These are phyloP conservation scores for Botryosphaeria agaves DNA, from an alignment of 2,329 filamentous ascomycete species.

Conservation along the genomic window DNA sequence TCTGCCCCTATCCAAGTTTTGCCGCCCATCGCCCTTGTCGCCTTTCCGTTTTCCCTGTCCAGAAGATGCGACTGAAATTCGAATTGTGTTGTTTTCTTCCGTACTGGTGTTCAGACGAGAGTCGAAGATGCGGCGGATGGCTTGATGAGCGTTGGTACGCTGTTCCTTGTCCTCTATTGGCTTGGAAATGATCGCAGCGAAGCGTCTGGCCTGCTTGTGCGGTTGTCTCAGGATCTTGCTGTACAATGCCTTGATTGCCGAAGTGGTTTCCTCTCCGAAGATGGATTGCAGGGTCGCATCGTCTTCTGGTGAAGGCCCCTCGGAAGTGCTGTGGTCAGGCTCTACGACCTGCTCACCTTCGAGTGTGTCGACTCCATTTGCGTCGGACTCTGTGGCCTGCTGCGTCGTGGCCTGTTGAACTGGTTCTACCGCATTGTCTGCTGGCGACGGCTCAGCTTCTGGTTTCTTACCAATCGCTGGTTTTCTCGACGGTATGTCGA, in stretches of 20 bases:
- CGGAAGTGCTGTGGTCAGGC: not conserved
- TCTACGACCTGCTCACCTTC: slow-evolving; percentile 1
- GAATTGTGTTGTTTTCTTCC: slow-evolving; percentile 48
- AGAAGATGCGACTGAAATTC: slow-evolving; percentile 31
- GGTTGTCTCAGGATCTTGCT: slow-evolving; percentile 34
- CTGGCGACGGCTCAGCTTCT: not conserved
- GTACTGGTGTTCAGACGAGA: slow-evolving; percentile 63
- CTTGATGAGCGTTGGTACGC: slow-evolving; percentile 45
- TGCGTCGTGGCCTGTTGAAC: slow-evolving; percentile 4
- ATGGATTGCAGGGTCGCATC: slow-evolving; percentile 19
- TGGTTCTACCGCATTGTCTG: no score
- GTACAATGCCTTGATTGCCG: slow-evolving; percentile 37
- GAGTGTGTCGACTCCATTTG: slow-evolving; percentile 1
- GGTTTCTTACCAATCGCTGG: not conserved
- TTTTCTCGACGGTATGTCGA: slow-evolving; percentile 11
- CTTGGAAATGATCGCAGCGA: slow-evolving; percentile 34
- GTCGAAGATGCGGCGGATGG: slow-evolving; percentile 63
- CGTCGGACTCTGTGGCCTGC: slow-evolving; percentile 1
- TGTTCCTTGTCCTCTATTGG: slow-evolving; percentile 41
- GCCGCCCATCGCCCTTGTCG: slow-evolving; percentile 8
- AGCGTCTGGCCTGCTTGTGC: slow-evolving; percentile 35
- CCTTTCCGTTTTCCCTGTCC: slow-evolving; percentile 16
- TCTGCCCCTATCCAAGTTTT: slow-evolving; percentile 2
- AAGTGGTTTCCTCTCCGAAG: slow-evolving; percentile 34
- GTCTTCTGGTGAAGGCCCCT: slow-evolving; percentile 21